Base-by-base conservation (phyloP, 352 stramenopile genomes). In the Globisporangium alternatum region DNA sequence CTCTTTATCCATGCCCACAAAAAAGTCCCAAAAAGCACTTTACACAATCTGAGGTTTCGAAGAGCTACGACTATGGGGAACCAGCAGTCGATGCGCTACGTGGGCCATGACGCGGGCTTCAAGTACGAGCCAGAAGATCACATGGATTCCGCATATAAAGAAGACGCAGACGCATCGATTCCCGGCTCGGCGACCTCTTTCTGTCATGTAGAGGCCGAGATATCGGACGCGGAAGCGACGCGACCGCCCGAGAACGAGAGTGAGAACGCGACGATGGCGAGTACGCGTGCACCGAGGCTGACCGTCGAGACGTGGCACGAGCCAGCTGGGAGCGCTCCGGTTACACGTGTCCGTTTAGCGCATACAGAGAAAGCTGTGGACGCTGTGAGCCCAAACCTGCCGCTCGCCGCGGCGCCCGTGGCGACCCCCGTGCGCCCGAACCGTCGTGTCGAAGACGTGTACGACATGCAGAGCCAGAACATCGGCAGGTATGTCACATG, bases 361-460 rank as follows among this genome's bases (percentile, higher is more conserved):
- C 22, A 48, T 19, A 17, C 7, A 5, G 35, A 60, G 35, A 45
- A 45, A 45, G 13, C 12, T 12, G 39, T 45, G 39, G 39, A n/a
- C 15, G 39, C 39, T 45, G 13, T n/a, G 17, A n/a, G 13, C 55
- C 21, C 22, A 10, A 19, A 6, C 17, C 17, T 53, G 41, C 15
- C n/a, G 25, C 7, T 48, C 22, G 35, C 22, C 8, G 25, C 15
- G 5, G 28, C 67, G 10, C 5, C 56, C 3, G 47, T 65, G 56
- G 35, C 56, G 35, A 37, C 19, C 6, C 22, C 52, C n/a, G 58
- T 64, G 44, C 58, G 52, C 48, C 10, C 67, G 55, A 62, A 68
- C 55, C 75, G 77, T 9, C 76, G 76, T 13, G 65, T 88, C 10
- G 76, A 86, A 44, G 75, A 90, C 0, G 71, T 83, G 37, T 88